Evolutionary conservation across 176 grass and related monocot genomes (phyloP), one percentile per base, ranked within the genome.

Genomic region (Aegilops sharonensis): DNA sequence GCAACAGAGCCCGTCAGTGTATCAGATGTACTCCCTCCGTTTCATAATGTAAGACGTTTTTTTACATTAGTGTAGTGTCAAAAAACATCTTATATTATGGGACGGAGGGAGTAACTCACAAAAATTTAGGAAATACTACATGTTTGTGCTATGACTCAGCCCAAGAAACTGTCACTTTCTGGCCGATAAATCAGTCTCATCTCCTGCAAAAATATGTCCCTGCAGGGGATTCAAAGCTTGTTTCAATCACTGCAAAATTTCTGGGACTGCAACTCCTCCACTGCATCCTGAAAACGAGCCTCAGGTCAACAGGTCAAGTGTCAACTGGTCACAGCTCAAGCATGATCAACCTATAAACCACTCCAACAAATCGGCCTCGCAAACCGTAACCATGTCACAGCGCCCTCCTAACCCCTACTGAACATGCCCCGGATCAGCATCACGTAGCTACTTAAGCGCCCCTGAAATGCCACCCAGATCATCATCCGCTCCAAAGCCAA

Each of bases 381-480:
- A 68, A 36, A 65, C 23, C 76, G n/a, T 12, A 50, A 50, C 66
- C 31, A 42, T 21, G 59, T 74, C 50, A 18, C 15, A 17, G 17
- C 5, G 50, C 50, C 50, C 9, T 87, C 81, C 89, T 88, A 91
- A 84, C 69, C 66, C 64, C 47, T 35, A 91, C 50, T 54, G 50
- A 54, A 54, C 50, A 54, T 18, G 50, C 50, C 81, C 85, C 85
- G 72, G 81, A 81, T 50, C 1, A 79, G 11, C 15, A 24, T 2
- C 47, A 8, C 47, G 5, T 50, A 31, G 40, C 66, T 88, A 90
- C 56, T 69, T 86, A 91, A 90, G 31, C 39, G 6, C 31, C 21
- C 8, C 9, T 31, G 30, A 40, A 25, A 52, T 78, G 82, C 24
- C 62, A 72, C 83, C 85, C 50, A 54, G 50, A 79, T 9, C 82